Conservation (phyloP, 2,329 filamentous ascomycete genomes). For the Colletotrichum noveboracense region DNA sequence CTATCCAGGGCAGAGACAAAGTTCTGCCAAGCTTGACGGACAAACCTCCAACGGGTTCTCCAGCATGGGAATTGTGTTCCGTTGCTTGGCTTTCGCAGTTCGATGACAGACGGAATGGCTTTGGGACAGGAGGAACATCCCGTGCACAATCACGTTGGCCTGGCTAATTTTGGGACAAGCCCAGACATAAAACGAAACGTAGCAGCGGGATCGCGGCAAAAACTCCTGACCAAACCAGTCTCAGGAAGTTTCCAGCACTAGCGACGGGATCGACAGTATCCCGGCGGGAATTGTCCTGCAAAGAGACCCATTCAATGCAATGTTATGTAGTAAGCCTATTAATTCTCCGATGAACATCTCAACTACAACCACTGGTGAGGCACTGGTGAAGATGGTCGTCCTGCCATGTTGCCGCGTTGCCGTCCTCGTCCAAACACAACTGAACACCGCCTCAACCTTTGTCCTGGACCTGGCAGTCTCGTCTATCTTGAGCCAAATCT, state of each 20-base stretch:
- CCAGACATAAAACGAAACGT: constrained; percentile 3
- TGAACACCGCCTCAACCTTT: neutral
- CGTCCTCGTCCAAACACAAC: neutral
- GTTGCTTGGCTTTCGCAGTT: neutral
- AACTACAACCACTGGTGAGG: neutral
- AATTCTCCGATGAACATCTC: neutral
- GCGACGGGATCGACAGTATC: neutral
- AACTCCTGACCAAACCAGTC: neutral
- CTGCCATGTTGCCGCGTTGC: neutral
- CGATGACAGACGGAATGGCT: neutral
- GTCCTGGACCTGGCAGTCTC: neutral
- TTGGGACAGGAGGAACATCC: neutral
- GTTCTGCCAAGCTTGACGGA: neutral
- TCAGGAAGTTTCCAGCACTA: neutral
- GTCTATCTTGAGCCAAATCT: neutral
- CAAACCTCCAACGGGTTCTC: neutral
- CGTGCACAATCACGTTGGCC: neutral
- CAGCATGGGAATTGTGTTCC: neutral
- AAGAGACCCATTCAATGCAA: neutral
- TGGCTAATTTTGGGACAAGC: neutral
- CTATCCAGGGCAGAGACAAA: neutral
- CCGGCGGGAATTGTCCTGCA: neutral
- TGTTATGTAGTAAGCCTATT: neutral
- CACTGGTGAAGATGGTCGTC: neutral
- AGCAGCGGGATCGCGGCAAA: neutral